Conservation (phyloP, 1,284 basidiomycete species). For the Boletellus deceptivus region DNA sequence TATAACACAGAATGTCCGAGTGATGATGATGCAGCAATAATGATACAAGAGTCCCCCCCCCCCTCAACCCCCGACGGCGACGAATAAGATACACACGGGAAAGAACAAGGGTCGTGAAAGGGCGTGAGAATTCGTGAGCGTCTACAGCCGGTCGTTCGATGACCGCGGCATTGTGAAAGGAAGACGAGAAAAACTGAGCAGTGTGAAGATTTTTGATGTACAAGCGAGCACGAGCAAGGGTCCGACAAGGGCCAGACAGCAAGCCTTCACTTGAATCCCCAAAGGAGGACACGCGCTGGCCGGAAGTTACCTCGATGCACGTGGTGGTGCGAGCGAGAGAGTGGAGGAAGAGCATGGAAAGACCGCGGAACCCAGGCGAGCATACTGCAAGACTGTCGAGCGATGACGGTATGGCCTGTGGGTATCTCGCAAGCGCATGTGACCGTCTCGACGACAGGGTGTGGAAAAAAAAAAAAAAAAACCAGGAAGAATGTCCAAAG, state of each 20-base stretch:
- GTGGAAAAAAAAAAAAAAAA: background rate
- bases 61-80: constrained; percentile 15
- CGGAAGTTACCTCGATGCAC: constrained; percentile 18
- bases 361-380: constrained; percentile 19
- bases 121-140: constrained; percentile 27
- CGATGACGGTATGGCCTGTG: constrained; percentile 19
- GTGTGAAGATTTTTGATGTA: constrained; percentile 9
- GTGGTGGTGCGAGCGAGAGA: constrained; percentile 12
- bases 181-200: constrained; percentile 3
- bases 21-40: constrained; percentile 35
- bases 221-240: background rate
- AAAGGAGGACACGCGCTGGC: constrained; percentile 1
- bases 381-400: constrained; percentile 22
- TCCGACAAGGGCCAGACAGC: background rate
- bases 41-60: constrained; percentile 24
- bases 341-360: constrained; percentile 25
- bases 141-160: constrained; percentile 17
- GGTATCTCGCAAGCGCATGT: constrained; percentile 21
- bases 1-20: constrained; percentile 24
- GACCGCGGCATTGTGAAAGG: constrained; percentile 5
- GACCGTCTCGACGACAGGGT: constrained; percentile 18
- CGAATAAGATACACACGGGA: constrained; percentile 29
- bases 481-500: constrained; percentile 27
- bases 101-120: constrained; percentile 19
- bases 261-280: background rate